phyloP scores from a whole-genome alignment of 139 green algal genomes.

The Chlorella sp. region DNA sequence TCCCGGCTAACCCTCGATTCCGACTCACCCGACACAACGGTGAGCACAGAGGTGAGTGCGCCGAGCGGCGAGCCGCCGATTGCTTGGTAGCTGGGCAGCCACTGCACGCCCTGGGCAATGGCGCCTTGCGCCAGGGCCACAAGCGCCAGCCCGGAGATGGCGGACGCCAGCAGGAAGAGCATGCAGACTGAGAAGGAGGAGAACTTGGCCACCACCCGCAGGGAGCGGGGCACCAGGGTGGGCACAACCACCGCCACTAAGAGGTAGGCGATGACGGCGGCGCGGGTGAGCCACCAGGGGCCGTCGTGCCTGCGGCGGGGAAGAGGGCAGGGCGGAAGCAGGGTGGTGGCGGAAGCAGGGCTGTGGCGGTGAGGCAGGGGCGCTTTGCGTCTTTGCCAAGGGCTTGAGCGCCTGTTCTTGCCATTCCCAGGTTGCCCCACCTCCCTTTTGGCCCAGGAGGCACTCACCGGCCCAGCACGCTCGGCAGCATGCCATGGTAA shows the following conservation, averaged over 20 bases:
- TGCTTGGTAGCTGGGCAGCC: not conserved
- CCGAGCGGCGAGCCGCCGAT: not conserved
- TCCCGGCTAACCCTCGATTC: not conserved
- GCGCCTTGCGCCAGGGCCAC: not conserved
- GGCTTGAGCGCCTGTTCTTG: no score
- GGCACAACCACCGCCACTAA: not conserved
- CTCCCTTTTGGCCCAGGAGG: no score
- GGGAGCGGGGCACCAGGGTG: slow-evolving; percentile 19
- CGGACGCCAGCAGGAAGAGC: slow-evolving; percentile 19
- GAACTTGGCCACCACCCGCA: slow-evolving; percentile 6
- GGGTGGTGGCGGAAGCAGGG: no score
- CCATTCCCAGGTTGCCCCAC: no score
- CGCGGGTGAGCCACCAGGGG: slow-evolving; percentile 28
- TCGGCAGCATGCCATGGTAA: slow-evolving; percentile 19
- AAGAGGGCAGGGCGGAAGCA: no score
- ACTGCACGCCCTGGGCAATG: not conserved
- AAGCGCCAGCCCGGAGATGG: slow-evolving; percentile 6
- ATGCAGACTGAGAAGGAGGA: slow-evolving; percentile 23
- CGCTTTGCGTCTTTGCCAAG: no score
- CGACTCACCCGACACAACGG: not conserved
- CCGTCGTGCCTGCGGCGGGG: slow-evolving; percentile 10
- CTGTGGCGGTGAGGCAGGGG: no score
- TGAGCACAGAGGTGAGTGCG: not conserved
- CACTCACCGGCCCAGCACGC: slow-evolving; percentile 9
- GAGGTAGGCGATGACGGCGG: slow-evolving; percentile 6